A percentile compares a stretch with the other conserved stretches of the same genome.
Evolutionary conservation across 192 early-diverging fungal genomes (phyloP).

Genomic region (Coemansia sp.): DNA sequence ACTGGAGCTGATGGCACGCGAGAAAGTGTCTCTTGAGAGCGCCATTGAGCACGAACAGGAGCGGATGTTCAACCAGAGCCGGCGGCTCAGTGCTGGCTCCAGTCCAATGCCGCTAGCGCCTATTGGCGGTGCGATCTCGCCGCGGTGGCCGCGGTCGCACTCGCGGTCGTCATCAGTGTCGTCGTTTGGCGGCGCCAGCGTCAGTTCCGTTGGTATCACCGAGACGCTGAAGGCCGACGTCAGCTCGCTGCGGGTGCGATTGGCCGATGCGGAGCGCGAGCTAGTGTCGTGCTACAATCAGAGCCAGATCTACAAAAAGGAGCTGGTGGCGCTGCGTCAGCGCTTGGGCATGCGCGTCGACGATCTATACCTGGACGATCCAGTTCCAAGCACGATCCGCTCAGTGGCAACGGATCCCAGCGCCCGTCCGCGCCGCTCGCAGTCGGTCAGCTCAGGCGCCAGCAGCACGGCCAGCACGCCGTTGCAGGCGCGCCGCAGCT

Average conservation of each 20-base stretch:
- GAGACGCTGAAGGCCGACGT: slow-evolving; percentile 54
- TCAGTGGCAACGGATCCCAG: slow-evolving; percentile 11
- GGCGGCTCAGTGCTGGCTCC: slow-evolving; percentile 71
- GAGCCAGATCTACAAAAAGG: slow-evolving; percentile 55
- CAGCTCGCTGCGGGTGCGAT: slow-evolving; percentile 47
- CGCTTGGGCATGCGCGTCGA: slow-evolving; percentile 51
- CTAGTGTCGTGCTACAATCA: slow-evolving; percentile 51
- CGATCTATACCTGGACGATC: slow-evolving; percentile 51
- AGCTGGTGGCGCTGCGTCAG: slow-evolving; percentile 51
- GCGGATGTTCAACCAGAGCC: slow-evolving; percentile 77
- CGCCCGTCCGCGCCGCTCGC: slow-evolving; percentile 44
- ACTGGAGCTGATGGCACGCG: slow-evolving; percentile 73
- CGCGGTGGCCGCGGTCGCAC: slow-evolving; percentile 41
- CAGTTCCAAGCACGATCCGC: slow-evolving; percentile 40
- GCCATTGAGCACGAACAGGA: slow-evolving; percentile 90
- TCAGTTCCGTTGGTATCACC: slow-evolving; percentile 39
- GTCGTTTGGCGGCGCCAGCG: slow-evolving; percentile 46
- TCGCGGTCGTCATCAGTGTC: slow-evolving; percentile 50
- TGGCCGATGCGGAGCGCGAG: slow-evolving; percentile 50
- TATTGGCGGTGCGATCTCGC: slow-evolving; percentile 32
- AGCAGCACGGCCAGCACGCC: slow-evolving; percentile 43
- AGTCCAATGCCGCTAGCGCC: slow-evolving; percentile 49
- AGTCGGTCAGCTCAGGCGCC: slow-evolving; percentile 48
- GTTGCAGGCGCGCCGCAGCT: slow-evolving; percentile 28
- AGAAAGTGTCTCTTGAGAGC: slow-evolving; percentile 87